Base-by-base conservation (phyloP, 1,284 basidiomycete genomes). In the Malassezia brasiliensis region DNA sequence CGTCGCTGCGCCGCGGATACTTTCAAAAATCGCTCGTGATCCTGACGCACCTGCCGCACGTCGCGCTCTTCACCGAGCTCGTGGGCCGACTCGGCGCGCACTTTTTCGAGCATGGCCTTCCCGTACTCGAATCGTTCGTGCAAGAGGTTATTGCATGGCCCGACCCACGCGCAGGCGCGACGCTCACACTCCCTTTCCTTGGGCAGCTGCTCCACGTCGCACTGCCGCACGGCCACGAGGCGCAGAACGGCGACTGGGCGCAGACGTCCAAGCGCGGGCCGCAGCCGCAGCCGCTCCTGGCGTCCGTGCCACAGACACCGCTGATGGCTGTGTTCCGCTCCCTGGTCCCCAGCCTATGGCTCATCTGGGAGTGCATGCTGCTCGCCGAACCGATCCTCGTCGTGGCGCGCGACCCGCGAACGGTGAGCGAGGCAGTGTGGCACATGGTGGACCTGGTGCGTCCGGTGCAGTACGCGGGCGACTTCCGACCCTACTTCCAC, bases 401-500 rank as follows among this genome's bases (percentile, higher is more conserved):
- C 17, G 91, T 87, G 61, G 88, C 85, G 2, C 77, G 82, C 0
- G 89, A 90, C 53, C 71, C 59, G 83, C 90, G 68, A 83, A 86
- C 35, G 78, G 93, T 17, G 87, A 89, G 88, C 88, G 90, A 89
- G 76, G 66, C 69, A 0, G 67, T 75, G 14, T 73, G 70, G 64
- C 70, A 73, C 34, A 63, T 96, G 39, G 80, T 87, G 28, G 90
- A 94, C 72, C 77, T 96, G 2, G 75, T 96, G 10, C 82, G 88
- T 30, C 93, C 93, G 1, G 87, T 96, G 28, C 88, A 89, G 0
- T 80, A 88, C 17, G 83, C 85, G 0, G 83, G 83, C 2, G 91
- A 96, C 71, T 84, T 89, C 66, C 81, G 91, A 8, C 93, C 91
- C 0, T 96, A 93, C 75, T 87, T 96, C 64, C 94, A 90, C 15